Conservation (phyloP, 2,329 filamentous ascomycete species). For the Paraconiothyrium sp. region DNA sequence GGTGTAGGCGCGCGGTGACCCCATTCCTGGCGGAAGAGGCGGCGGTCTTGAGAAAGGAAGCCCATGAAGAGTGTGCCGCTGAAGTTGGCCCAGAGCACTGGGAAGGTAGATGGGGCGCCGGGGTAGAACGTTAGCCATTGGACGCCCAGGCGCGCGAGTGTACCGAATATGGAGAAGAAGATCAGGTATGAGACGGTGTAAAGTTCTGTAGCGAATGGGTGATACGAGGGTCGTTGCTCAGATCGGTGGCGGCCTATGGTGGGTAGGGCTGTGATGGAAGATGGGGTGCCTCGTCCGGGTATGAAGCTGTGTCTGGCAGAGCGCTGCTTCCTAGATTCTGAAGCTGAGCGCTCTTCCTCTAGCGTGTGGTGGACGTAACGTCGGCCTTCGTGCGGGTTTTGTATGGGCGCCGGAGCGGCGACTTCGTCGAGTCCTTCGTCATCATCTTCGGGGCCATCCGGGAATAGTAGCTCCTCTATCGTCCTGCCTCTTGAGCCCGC, state of each 20-base stretch:
- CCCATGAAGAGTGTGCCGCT: constrained; percentile 84
- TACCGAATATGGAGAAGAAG: constrained; percentile 85
- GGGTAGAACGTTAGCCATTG: constrained; percentile 82
- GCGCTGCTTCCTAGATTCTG: neutral
- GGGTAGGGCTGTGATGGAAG: constrained; percentile 43
- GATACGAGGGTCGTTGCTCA: constrained; percentile 13
- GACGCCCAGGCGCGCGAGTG: constrained; percentile 81
- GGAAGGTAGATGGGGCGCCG: constrained; percentile 76
- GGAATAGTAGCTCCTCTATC: constrained; percentile 23
- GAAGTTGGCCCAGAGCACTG: constrained; percentile 88
- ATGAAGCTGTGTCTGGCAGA: constrained; percentile 19
- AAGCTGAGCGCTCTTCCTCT: constrained; percentile 22
- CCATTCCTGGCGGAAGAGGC: constrained; percentile 76
- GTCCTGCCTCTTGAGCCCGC: constrained; percentile 23
- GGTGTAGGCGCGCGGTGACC: constrained; percentile 50
- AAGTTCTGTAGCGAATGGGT: constrained; percentile 48
- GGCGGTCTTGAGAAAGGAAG: constrained; percentile 81
- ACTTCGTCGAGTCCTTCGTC: constrained; percentile 38
- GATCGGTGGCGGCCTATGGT: constrained; percentile 24
- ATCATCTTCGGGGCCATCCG: constrained; percentile 27
- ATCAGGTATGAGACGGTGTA: constrained; percentile 83
- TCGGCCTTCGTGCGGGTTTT: constrained; percentile 53
- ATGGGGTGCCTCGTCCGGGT: constrained; percentile 21
- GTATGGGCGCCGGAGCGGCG: constrained; percentile 54
- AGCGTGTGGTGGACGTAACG: constrained; percentile 37